Conservation (phyloP, 2,329 filamentous ascomycete species). For the Ceratocystis cubensis region DNA sequence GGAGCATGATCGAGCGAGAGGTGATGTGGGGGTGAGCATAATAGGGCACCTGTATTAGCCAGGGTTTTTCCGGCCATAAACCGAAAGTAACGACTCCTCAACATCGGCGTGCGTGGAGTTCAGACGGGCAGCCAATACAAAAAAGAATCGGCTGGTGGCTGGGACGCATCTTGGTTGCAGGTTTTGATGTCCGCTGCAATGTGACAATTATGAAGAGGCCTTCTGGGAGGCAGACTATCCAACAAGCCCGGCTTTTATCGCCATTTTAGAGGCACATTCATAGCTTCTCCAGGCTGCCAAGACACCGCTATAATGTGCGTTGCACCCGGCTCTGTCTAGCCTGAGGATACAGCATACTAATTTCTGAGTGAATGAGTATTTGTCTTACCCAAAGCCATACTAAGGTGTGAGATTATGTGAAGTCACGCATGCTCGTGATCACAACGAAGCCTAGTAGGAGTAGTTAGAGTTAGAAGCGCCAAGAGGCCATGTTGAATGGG, state of each 20-base stretch:
- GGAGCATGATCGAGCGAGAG: background rate
- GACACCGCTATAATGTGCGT: background rate
- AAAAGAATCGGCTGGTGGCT: too few relatives aligned
- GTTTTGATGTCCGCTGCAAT: too few relatives aligned
- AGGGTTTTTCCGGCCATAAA: background rate
- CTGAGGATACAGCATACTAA: background rate
- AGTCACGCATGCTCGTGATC: background rate
- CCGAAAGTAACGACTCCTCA: background rate
- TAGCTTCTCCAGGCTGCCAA: background rate
- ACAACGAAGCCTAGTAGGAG: too few relatives aligned
- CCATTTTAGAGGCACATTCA: too few relatives aligned
- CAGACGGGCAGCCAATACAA: background rate
- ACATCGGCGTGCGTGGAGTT: background rate
- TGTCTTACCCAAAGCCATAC: background rate
- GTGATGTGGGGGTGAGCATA: background rate
- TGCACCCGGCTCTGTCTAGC: too few relatives aligned
- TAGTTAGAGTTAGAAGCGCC: too few relatives aligned
- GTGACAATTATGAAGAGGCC: too few relatives aligned
- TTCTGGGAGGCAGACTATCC: too few relatives aligned
- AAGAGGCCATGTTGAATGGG: too few relatives aligned
- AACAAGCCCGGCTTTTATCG: too few relatives aligned
- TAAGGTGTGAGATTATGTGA: background rate
- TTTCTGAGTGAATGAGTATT: background rate
- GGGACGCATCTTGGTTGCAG: too few relatives aligned
- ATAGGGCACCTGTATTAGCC: background rate